A percentile compares a stretch with the other conserved stretches of the same genome.
Evolutionary conservation across 148 eudicot species (phyloP).

Genomic region (Gaultheria prostrata): DNA sequence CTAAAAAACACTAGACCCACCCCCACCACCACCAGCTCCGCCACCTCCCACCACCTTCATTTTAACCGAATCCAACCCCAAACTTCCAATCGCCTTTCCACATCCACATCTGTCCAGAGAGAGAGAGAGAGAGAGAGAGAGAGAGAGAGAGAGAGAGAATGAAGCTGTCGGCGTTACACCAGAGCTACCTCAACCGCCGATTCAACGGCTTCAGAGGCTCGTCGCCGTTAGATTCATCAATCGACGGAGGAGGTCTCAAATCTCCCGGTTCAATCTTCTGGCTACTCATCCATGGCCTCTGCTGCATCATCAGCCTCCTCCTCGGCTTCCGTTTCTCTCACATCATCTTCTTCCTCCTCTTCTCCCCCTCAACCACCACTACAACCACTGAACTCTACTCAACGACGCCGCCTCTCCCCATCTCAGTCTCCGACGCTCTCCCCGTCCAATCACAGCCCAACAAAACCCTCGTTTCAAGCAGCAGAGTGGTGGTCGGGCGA

Average conservation of each 20-base stretch:
- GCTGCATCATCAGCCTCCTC: slow-evolving; percentile 72
- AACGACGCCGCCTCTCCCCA: background rate
- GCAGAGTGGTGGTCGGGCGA: slow-evolving; percentile 81
- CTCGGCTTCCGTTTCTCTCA: slow-evolving; percentile 95
- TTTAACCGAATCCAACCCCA: background rate
- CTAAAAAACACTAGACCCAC: background rate
- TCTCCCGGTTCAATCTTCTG: slow-evolving; percentile 70
- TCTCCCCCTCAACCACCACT: slow-evolving; percentile 42
- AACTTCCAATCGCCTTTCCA: background rate
- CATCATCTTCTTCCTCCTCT: slow-evolving; percentile 56
- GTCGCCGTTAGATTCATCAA: slow-evolving; percentile 28
- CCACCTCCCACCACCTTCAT: background rate
- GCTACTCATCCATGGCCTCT: slow-evolving; percentile 58
- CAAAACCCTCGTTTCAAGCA: slow-evolving; percentile 30
- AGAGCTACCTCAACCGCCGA: slow-evolving; percentile 57
- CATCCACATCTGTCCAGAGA: background rate
- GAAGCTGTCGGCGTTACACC: slow-evolving; percentile 68
- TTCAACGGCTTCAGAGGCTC: slow-evolving; percentile 50
- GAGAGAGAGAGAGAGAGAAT: slow-evolving; percentile 32
- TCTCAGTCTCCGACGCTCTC: slow-evolving; percentile 13
- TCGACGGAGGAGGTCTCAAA: slow-evolving; percentile 32
- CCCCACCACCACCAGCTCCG: background rate
- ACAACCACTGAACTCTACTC: slow-evolving; percentile 19
- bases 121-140: background rate
- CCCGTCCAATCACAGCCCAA: slow-evolving; percentile 26